Evolutionary conservation across 441 rosid species (phyloP).

Genomic region (Biscutella laevigata): DNA sequence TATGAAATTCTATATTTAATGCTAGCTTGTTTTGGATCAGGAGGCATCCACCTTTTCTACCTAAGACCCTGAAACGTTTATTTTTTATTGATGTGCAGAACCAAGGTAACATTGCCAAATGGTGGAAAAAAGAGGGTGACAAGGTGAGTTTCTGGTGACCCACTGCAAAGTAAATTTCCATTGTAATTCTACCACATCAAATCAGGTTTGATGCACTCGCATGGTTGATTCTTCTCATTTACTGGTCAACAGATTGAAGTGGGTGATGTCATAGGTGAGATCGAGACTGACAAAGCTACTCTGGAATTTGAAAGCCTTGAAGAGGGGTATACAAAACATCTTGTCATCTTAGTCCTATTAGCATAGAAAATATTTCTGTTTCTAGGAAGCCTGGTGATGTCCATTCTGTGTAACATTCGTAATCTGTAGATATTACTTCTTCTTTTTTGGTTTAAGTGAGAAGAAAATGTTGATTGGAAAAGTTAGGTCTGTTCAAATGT

Average conservation of each 20-base stretch:
- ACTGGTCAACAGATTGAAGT: slow-evolving; percentile 73
- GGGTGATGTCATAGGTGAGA: slow-evolving; percentile 92
- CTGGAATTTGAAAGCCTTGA: slow-evolving; percentile 93
- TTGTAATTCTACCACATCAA: slow-evolving; percentile 7
- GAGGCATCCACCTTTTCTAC: slow-evolving; percentile 11
- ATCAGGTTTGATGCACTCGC: slow-evolving; percentile 7
- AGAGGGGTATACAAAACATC: slow-evolving; percentile 63
- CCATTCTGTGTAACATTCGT: slow-evolving; percentile 8
- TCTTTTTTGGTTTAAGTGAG: background rate
- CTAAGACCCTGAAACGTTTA: slow-evolving; percentile 17
- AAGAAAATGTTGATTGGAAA: slow-evolving; percentile 9
- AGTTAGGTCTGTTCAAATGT: background rate
- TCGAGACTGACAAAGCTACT: slow-evolving; percentile 97
- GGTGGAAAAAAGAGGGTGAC: slow-evolving; percentile 96
- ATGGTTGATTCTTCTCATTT: slow-evolving; percentile 14
- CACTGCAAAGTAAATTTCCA: slow-evolving; percentile 12
- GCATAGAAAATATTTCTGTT: background rate
- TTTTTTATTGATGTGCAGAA: slow-evolving; percentile 42
- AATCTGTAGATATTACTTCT: background rate
- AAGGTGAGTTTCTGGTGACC: slow-evolving; percentile 48
- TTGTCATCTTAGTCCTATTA: slow-evolving; percentile 8
- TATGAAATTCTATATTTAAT: slow-evolving; percentile 27
- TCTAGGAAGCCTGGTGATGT: slow-evolving; percentile 10
- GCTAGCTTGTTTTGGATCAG: slow-evolving; percentile 10
- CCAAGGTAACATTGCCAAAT: slow-evolving; percentile 80